These are phyloP conservation scores for Brassica nigra DNA, from an alignment of 345 rosid species.

Conservation along the genomic window DNA sequence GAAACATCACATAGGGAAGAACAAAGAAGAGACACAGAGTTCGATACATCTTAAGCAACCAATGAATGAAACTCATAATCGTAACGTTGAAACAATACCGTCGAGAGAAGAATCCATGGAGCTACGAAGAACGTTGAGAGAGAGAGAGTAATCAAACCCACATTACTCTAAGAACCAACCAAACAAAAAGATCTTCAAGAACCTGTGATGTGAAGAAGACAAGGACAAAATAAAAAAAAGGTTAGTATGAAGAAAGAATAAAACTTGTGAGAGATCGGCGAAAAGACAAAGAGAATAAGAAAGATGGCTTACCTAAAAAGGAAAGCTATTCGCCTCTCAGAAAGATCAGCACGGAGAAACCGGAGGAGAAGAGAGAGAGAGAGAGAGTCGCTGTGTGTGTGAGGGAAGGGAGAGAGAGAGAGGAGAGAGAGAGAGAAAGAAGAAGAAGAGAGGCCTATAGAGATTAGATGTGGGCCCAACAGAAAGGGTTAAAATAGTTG, in stretches of 20 bases:
- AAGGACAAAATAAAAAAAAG: not conserved
- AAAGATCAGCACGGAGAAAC: constrained; percentile 19
- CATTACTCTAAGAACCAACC: constrained; percentile 6
- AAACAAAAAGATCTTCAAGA: not conserved
- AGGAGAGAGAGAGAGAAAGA: not conserved
- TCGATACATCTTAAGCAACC: constrained; percentile 36
- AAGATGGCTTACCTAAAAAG: constrained; percentile 28
- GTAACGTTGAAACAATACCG: constrained; percentile 21
- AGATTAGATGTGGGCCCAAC: not conserved
- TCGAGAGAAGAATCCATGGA: constrained; percentile 40
- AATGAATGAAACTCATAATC: constrained; percentile 32
- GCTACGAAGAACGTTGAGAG: not conserved
- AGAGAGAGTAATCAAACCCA: constrained; percentile 34
- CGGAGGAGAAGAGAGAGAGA: constrained; percentile 42
- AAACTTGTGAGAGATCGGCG: constrained; percentile 22
- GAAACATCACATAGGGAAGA: constrained; percentile 10
- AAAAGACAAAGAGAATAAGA: constrained; percentile 11
- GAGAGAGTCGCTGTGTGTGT: constrained; percentile 14
- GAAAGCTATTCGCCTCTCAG: constrained; percentile 8
- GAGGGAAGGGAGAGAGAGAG: not conserved
- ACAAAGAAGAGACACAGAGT: constrained; percentile 15
- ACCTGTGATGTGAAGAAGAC: constrained; percentile 22
- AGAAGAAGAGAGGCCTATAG: constrained; percentile 9
- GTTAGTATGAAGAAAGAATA: not conserved
- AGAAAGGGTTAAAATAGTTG: not conserved